Evolutionary conservation across 139 green algal genomes (phyloP).

Genomic region (Choricystis sp.): DNA sequence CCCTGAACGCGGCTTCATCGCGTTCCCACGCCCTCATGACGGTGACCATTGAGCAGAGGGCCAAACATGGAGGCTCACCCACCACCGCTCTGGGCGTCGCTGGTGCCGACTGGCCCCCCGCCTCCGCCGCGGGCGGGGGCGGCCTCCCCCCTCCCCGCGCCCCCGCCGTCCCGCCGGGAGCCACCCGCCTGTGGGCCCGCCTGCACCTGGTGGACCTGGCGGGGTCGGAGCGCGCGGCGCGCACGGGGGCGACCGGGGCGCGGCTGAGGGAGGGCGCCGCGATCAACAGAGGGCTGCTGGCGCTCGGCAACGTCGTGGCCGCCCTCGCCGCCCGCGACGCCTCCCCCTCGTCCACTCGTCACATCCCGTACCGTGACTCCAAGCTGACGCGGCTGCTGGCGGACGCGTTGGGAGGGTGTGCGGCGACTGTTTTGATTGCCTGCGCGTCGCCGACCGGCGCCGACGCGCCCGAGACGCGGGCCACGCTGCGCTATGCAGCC

Average conservation of each 20-base stretch:
- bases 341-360: neutral
- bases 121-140: too few relatives aligned
- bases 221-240: slow-evolving; percentile 85
- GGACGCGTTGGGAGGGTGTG: slow-evolving; percentile 75
- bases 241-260: slow-evolving; percentile 71
- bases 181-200: slow-evolving; percentile 54
- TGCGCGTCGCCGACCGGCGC: neutral
- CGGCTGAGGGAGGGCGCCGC: slow-evolving; percentile 80
- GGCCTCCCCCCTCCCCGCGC: neutral
- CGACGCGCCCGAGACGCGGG: neutral
- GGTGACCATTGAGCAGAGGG: slow-evolving; percentile 63
- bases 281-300: slow-evolving; percentile 96
- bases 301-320: slow-evolving; percentile 92
- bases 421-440: slow-evolving; percentile 95
- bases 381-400: slow-evolving; percentile 95
- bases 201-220: slow-evolving; percentile 98
- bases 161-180: slow-evolving; percentile 13
- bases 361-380: slow-evolving; percentile 72
- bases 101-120: neutral
- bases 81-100: neutral
- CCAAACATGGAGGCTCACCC: neutral
- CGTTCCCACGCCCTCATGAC: slow-evolving; percentile 85
- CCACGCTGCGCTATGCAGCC: neutral
- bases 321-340: slow-evolving; percentile 72
- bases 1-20: slow-evolving; percentile 94